A percentile compares a stretch with the other conserved stretches of the same genome.
Evolutionary conservation across 306 rosid species (phyloP).

Genomic region (Malus sieversii): DNA sequence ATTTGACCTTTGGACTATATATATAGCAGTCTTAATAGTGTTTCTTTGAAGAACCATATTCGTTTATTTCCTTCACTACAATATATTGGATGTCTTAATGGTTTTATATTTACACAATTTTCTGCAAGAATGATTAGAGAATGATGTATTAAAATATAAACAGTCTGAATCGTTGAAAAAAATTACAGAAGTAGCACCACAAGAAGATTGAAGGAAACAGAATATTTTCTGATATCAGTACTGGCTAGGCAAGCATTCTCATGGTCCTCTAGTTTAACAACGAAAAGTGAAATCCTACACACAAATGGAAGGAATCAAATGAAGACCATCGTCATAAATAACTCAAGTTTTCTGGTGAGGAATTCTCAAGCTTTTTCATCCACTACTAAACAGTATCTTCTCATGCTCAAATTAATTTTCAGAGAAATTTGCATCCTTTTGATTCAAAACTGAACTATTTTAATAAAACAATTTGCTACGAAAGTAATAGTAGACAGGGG

Average conservation of each 20-base stretch:
- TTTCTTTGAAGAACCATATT: no score
- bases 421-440: constrained; percentile 31
- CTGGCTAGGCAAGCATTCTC: background rate
- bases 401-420: constrained; percentile 5
- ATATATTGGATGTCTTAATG: no score
- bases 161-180: no score
- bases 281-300: background rate
- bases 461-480: constrained; percentile 5
- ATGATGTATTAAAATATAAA: no score
- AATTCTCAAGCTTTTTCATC: constrained; percentile 47
- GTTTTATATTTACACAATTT: no score
- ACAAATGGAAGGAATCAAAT: constrained; percentile 22
- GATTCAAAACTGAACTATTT: constrained; percentile 29
- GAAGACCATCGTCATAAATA: constrained; percentile 14
- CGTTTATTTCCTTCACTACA: no score
- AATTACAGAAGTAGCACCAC: no score
- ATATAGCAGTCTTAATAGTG: no score
- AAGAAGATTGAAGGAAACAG: background rate
- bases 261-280: background rate
- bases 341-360: constrained; percentile 32
- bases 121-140: no score
- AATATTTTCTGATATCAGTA: background rate
- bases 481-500: constrained; percentile 53
- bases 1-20: no score
- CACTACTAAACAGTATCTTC: constrained; percentile 44